phyloP scores from a whole-genome alignment of 768 basidiomycete genomes.

The Trametes coccinea region DNA sequence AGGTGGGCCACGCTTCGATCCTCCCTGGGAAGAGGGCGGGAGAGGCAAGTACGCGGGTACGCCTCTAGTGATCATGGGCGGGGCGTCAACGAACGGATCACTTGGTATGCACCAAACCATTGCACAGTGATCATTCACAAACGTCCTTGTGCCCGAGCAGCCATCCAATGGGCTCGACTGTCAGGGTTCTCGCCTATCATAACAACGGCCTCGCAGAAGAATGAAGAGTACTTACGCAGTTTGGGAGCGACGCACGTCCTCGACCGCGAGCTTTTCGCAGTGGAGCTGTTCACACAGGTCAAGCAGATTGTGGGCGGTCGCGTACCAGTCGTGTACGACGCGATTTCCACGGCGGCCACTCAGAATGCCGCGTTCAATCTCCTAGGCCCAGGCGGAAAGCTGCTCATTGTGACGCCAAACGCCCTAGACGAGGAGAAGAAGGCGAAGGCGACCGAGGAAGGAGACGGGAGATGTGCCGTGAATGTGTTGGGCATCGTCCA shows the following conservation, averaged over 20 bases:
- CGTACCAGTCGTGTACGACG: constrained; percentile 25
- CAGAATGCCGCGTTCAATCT: constrained; percentile 24
- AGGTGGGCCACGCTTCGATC: constrained; percentile 23
- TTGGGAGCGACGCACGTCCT: constrained; percentile 31
- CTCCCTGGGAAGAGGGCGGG: constrained; percentile 31
- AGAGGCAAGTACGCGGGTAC: constrained; percentile 31
- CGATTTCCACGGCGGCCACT: constrained; percentile 22
- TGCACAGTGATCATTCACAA: constrained; percentile 28
- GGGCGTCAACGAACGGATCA: too few relatives aligned
- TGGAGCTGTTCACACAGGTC: constrained; percentile 7
- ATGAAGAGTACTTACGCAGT: constrained; percentile 17
- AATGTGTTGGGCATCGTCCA: constrained; percentile 12
- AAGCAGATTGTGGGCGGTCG: constrained; percentile 23
- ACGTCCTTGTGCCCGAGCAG: constrained; percentile 17
- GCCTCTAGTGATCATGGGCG: constrained; percentile 28
- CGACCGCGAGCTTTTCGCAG: constrained; percentile 24
- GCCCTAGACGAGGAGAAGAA: constrained; percentile 1
- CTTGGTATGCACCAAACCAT: neutral
- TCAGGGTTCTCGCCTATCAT: constrained; percentile 34
- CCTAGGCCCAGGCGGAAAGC: constrained; percentile 24
- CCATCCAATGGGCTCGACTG: constrained; percentile 29
- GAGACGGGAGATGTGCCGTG: neutral
- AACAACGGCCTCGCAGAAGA: constrained; percentile 31
- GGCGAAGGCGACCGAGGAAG: neutral
- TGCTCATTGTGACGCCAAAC: constrained; percentile 11